Evolutionary conservation across 2,329 filamentous ascomycete genomes (phyloP), one percentile per base, ranked within the genome.

Genomic region (Ascochyta clinopodiicola): DNA sequence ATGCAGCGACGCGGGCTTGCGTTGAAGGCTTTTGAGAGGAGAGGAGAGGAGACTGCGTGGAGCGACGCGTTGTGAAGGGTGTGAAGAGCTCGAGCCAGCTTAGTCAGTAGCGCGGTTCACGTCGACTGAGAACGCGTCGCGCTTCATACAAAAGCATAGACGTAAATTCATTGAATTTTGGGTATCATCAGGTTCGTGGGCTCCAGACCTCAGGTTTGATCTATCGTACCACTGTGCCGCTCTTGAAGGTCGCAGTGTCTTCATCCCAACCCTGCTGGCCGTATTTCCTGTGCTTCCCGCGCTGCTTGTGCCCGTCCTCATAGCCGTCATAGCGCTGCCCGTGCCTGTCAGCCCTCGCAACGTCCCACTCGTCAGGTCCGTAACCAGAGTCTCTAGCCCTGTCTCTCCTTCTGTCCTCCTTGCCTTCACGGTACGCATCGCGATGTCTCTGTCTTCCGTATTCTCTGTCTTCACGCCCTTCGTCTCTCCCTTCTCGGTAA

Each of bases 141-240:
- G 19, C 7, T 17, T 15, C 22, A 25, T 9, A 7, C 15, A 13
- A 25, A 6, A n/a, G 24, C 15, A 27, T 17, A 3, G 24, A 27
- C 12, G 27, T n/a, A 9, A 17, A 17, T 5, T 40, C 6, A n/a
- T n/a, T 9, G 15, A 17, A n/a, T 2, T 25, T 25, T 31, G 17
- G 29, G 2, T 17, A 40, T 42, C 34, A 24, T 36, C 34, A 29
- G 21, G 19, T 55, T 10, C 22, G 22, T 17, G 27, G 15, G 35
- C 31, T 12, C 21, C 51, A 36, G 27, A 21, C 24, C 45, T 24
- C 25, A n/a, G 2, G 4, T 3, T 31, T 10, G 2, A 5, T 50
- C 36, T 48, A 85, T 83, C 86, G 85, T 82, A 82, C 81, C 81
- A 80, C 86, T 85, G 47, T 51, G 15, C 70, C 70, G 40, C 86